phyloP scores from a whole-genome alignment of 2,329 filamentous ascomycete species.

The Monosporascus sp. region DNA sequence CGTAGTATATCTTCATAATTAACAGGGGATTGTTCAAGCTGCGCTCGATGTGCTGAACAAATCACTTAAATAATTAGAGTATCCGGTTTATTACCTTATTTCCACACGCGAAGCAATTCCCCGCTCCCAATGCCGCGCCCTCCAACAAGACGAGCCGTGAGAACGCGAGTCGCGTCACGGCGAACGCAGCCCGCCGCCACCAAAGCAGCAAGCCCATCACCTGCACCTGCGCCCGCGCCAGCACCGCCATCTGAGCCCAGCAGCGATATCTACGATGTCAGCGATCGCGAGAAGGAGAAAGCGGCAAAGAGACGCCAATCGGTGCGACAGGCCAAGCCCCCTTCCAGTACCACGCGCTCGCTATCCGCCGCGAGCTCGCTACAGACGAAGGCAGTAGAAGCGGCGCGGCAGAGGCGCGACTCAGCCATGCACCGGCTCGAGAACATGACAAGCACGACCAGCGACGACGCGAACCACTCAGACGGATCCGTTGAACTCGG shows the following conservation, averaged over 20 bases:
- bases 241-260: slow-evolving; percentile 9
- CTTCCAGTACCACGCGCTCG: slow-evolving; percentile 9
- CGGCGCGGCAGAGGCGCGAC: slow-evolving; percentile 23
- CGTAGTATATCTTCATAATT: background rate
- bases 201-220: slow-evolving; percentile 15
- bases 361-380: slow-evolving; percentile 10
- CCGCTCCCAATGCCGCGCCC: slow-evolving; percentile 24
- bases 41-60: background rate
- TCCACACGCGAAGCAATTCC: background rate
- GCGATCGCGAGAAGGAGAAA: slow-evolving; percentile 26
- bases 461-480: slow-evolving; percentile 8
- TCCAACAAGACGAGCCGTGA: slow-evolving; percentile 17
- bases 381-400: slow-evolving; percentile 16
- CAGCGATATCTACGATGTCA: slow-evolving; percentile 28
- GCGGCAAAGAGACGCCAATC: slow-evolving; percentile 18
- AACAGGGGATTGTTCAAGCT: background rate
- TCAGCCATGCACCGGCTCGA: slow-evolving; percentile 25
- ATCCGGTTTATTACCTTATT: background rate
- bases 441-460: slow-evolving; percentile 25
- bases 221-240: slow-evolving; percentile 1
- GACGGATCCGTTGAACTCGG: slow-evolving; percentile 16
- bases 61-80: background rate
- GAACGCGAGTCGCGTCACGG: slow-evolving; percentile 17
- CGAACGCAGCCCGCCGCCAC: slow-evolving; percentile 15
- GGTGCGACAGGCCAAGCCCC: slow-evolving; percentile 7